phyloP scores from a whole-genome alignment of 1,284 basidiomycete species.

The Retiboletus flavoniger region DNA sequence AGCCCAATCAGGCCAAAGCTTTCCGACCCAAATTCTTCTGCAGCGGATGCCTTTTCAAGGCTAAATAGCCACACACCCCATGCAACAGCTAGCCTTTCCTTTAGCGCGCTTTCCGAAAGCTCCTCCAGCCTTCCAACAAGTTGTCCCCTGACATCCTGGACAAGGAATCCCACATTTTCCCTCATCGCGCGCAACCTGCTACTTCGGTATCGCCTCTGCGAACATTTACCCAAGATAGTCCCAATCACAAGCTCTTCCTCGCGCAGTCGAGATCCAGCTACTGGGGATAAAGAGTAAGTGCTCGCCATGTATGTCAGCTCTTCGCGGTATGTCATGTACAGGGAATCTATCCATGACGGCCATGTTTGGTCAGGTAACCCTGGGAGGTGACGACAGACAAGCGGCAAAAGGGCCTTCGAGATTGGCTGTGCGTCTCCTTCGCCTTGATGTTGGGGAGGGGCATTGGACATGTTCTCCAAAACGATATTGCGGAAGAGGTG shows the following conservation, averaged over 20 bases:
- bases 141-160: slow-evolving; percentile 49
- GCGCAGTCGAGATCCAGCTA: slow-evolving; percentile 51
- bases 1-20: slow-evolving; percentile 71
- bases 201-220: slow-evolving; percentile 57
- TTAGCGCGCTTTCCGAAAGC: slow-evolving; percentile 32
- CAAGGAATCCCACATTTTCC: slow-evolving; percentile 53
- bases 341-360: slow-evolving; percentile 35
- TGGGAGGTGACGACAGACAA: slow-evolving; percentile 41
- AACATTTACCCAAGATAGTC: slow-evolving; percentile 66
- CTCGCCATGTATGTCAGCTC: slow-evolving; percentile 68
- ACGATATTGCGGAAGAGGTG: slow-evolving; percentile 61
- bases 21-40: slow-evolving; percentile 49
- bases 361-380: slow-evolving; percentile 32
- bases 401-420: slow-evolving; percentile 41
- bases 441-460: slow-evolving; percentile 20
- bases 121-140: slow-evolving; percentile 39
- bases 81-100: slow-evolving; percentile 47
- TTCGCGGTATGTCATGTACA: slow-evolving; percentile 56
- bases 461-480: slow-evolving; percentile 42
- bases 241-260: slow-evolving; percentile 76
- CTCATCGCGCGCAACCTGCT: slow-evolving; percentile 64
- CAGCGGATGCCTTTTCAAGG: slow-evolving; percentile 32
- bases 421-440: slow-evolving; percentile 48
- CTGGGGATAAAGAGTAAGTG: slow-evolving; percentile 65
- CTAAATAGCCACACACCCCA: slow-evolving; percentile 68